Base-by-base conservation (phyloP, 2,329 filamentous ascomycete genomes). In the Ascocoryne sarcoides region DNA sequence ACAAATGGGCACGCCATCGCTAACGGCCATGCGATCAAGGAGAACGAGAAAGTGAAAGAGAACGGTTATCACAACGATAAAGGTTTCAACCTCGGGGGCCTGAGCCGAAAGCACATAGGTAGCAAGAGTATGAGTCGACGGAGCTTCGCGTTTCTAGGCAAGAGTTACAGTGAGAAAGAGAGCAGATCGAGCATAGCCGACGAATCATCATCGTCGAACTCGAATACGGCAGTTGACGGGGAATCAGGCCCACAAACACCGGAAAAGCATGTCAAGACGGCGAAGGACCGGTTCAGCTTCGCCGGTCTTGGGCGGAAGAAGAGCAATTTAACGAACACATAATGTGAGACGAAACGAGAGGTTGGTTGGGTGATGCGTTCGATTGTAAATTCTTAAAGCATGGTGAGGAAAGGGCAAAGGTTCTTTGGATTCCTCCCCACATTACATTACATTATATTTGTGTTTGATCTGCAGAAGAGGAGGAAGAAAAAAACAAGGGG, bases 81-180 rank as follows among this genome's bases (percentile, higher is more conserved):
- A 34, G 65, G 68, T 4, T 68, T 76, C 21, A 42, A 42, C 15
- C 28, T 49, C 17, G 33, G 45, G 4, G 46, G 44, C 9, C 42
- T 57, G 15, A 52, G 40, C 53, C 71, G 84, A 32, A 79, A 84
- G 48, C 75, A 79, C 51, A 72, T 80, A 40, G 77, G 77, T 8
- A 86, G 81, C 60, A 90, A 85, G 65, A 88, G 84, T 48, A 73
- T 94, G 66, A 54, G 84, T 36, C 76, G 81, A 47, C 86, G 82
- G 61, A 83, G 84, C 50, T 80, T 85, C 54, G 75, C 73, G 21
- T 83, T 84, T 55, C 64, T 81, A 28, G 67, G 70, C 52, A 70
- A 75, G 46, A 70, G 47, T 30, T 45, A 40, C 10, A 43, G 47
- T 17, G 50, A 51, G 29, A 44, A 30, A 28, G 20, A 38, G 15